Percentiles rank a stretch among this genome's conserved stretches.
Conservation (phyloP, 2,329 filamentous ascomycete species). For the Microsporum audouinii region DNA sequence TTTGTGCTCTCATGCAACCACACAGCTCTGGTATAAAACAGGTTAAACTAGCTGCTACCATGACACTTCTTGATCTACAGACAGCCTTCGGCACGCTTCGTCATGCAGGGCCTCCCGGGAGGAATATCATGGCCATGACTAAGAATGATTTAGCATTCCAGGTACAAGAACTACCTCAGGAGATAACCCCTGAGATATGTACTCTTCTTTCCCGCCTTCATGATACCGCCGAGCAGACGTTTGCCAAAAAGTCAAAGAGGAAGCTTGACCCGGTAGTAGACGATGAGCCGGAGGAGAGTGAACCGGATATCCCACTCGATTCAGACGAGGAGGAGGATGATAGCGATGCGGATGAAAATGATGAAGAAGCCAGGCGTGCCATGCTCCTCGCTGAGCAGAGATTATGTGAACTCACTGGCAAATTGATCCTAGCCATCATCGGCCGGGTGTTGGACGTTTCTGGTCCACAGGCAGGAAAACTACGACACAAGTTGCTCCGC, state of each 20-base stretch:
- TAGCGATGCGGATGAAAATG: conserved; percentile 24
- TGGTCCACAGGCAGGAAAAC: conserved; percentile 48
- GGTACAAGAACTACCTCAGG: conserved; percentile 53
- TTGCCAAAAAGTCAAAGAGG: conserved; percentile 53
- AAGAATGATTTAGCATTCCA: conserved; percentile 42
- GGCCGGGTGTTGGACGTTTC: conserved; percentile 60
- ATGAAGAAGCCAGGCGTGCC: conserved; percentile 40
- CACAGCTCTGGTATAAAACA: conserved; percentile 57
- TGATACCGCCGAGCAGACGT: conserved; percentile 61
- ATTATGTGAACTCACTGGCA: conserved; percentile 74
- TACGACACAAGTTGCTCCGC: conserved; percentile 60
- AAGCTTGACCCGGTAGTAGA: conserved; percentile 26
- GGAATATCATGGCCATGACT: conserved; percentile 32
- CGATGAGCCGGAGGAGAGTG: conserved; percentile 57
- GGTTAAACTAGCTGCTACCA: conserved; percentile 62
- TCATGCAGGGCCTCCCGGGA: conserved; percentile 32
- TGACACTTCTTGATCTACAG: conserved; percentile 70
- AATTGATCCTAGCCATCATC: conserved; percentile 69
- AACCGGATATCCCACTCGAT: conserved; percentile 48
- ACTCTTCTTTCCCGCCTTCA: conserved; percentile 64
- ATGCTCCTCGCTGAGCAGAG: conserved; percentile 71
- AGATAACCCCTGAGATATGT: conserved; percentile 53
- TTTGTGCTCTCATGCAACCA: conserved; percentile 40
- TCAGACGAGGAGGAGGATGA: conserved; percentile 28
- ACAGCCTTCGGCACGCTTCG: conserved; percentile 66